Percentiles rank a stretch among this genome's conserved stretches.
These are phyloP conservation scores for Pelargonium australe DNA, from an alignment of 441 rosid genomes.

Conservation along the genomic window DNA sequence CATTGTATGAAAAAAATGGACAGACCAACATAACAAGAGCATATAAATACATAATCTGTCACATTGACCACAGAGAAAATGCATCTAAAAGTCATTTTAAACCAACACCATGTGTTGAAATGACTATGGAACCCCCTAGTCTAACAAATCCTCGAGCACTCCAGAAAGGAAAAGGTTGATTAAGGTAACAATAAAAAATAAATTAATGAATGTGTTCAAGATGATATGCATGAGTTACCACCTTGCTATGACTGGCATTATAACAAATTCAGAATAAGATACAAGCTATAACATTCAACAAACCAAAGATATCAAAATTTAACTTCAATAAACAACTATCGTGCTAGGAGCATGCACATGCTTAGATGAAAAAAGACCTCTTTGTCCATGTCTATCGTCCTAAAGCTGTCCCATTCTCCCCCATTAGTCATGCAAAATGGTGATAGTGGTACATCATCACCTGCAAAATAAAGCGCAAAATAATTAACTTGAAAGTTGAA, in stretches of 20 bases:
- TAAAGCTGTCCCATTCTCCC: slow-evolving; percentile 82
- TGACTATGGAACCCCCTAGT: background rate
- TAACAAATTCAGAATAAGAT: background rate
- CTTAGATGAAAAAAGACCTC: slow-evolving; percentile 42
- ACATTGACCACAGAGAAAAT: background rate
- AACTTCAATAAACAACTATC: too few species aligned
- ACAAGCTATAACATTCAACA: too few species aligned
- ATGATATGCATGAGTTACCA: background rate
- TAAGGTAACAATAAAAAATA: too few species aligned
- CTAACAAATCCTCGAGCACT: background rate
- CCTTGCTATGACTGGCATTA: background rate
- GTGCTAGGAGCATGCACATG: background rate
- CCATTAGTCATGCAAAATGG: slow-evolving; percentile 62
- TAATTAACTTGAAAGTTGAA: background rate
- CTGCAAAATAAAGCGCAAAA: slow-evolving; percentile 37
- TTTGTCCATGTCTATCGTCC: slow-evolving; percentile 90
- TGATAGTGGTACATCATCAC: slow-evolving; percentile 78
- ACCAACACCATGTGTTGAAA: too few species aligned
- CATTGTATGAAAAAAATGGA: slow-evolving; percentile 2
- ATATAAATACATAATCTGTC: background rate
- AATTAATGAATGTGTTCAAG: background rate
- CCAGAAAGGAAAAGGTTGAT: background rate
- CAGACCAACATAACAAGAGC: background rate
- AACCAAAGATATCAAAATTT: too few species aligned
- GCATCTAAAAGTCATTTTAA: background rate